Evolutionary conservation across 371 early-diverging fungal species (phyloP), one percentile per base, ranked within the genome.

Genomic region (Lichtheimia corymbifera): DNA sequence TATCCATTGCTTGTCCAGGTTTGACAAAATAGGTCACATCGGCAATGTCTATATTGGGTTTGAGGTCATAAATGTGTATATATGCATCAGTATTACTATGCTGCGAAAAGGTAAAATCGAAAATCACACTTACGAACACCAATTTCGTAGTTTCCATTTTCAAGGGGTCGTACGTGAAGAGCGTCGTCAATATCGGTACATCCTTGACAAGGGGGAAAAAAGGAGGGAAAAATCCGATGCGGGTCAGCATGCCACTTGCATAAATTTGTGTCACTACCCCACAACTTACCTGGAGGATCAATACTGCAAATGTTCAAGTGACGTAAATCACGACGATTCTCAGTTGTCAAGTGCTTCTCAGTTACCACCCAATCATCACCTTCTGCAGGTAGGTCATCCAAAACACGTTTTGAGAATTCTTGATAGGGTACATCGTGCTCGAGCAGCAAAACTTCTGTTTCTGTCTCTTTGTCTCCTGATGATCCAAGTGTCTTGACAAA

Each of bases 121-220:
- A 35, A 20, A 52, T 51, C 7, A 42, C 40, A 90, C 86, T 82
- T 82, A 87, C 90, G 95, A 55, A 94, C 94, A 54, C 95, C 94
- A 17, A 94, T 88, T 71, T 91, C 88, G 59, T 78, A 90, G 69
- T 95, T 95, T 14, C 97, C 98, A 71, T 98, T 95, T 9, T 89
- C 87, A 53, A 98, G 82, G 44, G 66, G 43, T 24, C 83, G 65
- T 0, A 91, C 91, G 70, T 99, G 99, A 40, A 99, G 86, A 0
- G 99, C 99, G 84, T 99, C 99, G 80, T 99, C 99, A 64, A 99
- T 98, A 88, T 99, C 99, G 4, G 98, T 97, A 88, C 99, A 99
- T 35, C 96, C 93, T 71, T 50, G 62, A 18, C 4, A 55, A 54
- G 55, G 14, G 11, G 40, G 58, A 0, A 30, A 25, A 13, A 30